These are phyloP conservation scores for Elymus sibiricus DNA, from an alignment of 176 grass and related monocot species.

Conservation along the genomic window DNA sequence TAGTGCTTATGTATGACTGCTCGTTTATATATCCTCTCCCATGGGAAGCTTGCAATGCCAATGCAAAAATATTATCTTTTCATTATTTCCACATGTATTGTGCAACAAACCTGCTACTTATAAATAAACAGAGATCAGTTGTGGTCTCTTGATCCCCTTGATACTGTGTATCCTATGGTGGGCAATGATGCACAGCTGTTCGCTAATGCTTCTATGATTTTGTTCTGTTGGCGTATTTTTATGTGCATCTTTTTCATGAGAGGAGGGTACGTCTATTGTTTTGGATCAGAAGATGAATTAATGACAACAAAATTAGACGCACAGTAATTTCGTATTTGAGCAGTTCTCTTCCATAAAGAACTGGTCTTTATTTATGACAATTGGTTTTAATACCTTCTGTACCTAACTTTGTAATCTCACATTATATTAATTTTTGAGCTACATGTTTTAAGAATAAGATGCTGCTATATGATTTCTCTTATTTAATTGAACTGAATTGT, in stretches of 20 bases:
- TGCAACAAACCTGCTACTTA: background rate
- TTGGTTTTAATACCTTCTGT: background rate
- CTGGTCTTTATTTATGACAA: background rate
- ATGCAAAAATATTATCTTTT: conserved; percentile 12
- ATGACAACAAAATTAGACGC: background rate
- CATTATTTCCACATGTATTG: background rate
- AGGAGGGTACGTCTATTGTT: background rate
- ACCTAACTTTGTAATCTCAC: background rate
- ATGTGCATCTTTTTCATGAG: conserved; percentile 19
- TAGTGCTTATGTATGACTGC: background rate
- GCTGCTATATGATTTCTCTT: background rate
- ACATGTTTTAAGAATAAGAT: background rate
- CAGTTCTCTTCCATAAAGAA: conserved; percentile 20
- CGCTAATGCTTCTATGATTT: background rate
- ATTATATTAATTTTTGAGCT: background rate
- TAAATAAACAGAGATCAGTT: background rate
- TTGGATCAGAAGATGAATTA: conserved; percentile 4
- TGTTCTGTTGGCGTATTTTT: background rate
- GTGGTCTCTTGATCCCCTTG: background rate
- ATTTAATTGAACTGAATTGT: conserved; percentile 18
- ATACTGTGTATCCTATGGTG: background rate
- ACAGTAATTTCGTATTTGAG: background rate
- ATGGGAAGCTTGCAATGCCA: conserved; percentile 1
- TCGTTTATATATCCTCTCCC: background rate
- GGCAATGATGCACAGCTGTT: background rate